These are phyloP conservation scores for Carex pumila DNA, from an alignment of 176 grass and related monocot genomes.

Conservation along the genomic window DNA sequence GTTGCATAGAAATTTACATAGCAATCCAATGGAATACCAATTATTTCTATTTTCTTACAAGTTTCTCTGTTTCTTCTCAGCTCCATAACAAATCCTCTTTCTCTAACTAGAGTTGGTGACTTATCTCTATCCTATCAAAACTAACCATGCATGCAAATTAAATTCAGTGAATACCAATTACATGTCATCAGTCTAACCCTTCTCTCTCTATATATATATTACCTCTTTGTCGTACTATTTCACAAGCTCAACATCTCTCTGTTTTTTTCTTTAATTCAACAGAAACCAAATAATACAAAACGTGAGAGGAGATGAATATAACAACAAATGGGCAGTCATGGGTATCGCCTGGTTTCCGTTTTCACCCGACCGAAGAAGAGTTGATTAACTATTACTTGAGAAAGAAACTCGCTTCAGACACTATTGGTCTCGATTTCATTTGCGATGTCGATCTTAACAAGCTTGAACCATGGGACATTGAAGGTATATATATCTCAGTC, in stretches of 20 bases:
- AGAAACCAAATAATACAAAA: background rate
- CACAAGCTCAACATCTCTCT: background rate
- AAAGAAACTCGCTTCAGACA: constrained; percentile 67
- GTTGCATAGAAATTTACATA: background rate
- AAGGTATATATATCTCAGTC: constrained; percentile 23
- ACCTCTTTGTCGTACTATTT: background rate
- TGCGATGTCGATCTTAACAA: constrained; percentile 79
- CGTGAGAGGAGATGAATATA: background rate
- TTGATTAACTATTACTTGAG: constrained; percentile 78
- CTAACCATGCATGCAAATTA: background rate
- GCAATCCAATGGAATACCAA: background rate
- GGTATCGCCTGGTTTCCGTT: constrained; percentile 70
- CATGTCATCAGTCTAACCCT: background rate
- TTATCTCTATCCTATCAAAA: constrained; percentile 8
- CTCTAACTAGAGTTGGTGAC: background rate
- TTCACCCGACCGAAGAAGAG: constrained; percentile 88
- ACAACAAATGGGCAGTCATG: background rate
- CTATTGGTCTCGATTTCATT: constrained; percentile 77
- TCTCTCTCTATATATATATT: background rate
- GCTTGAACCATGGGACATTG: constrained; percentile 86
- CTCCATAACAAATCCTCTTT: background rate
- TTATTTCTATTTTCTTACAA: background rate
- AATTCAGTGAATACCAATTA: background rate
- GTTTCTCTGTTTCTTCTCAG: background rate
- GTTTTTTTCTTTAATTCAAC: background rate